Base-by-base conservation (phyloP, 1,139 yeast genomes). In the Kurtzmaniella quercitrusa region DNA sequence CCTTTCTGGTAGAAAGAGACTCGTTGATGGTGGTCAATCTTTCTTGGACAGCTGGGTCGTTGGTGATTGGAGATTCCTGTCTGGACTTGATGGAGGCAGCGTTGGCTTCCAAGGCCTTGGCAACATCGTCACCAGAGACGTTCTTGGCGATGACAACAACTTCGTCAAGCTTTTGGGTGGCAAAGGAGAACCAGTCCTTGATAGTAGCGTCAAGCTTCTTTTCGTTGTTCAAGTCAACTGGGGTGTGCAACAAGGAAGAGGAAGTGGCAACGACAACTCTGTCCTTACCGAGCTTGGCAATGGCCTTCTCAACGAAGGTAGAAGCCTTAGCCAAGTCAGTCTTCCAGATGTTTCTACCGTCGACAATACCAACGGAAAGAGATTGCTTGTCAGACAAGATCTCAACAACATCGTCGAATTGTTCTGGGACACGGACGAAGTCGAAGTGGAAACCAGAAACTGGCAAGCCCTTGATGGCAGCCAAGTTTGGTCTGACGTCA, bases 311-410 rank as follows among this genome's bases (percentile, higher is more conserved):
- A 59, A 90, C 95, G 53, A 85, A 67, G 55, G 73, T 85, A 62
- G 90, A 74, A 55, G 98, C 95, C 74, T 82, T 82, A 62, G 93
- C 70, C 62, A 85, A 87, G 77, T 93, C 87, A 68, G 95, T 85
- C 82, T 93, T 93, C 98, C 98, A 93, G 73, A 93, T 88, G 83
- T 93, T 93, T 83, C 98, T 90, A 76, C 98, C 98, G 62, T 89
- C 95, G 61, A 93, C 93, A 60, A 93, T 81, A 87, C 98, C 98
- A 55, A 85, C 96, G 53, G 98, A 91, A 65, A 93, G 79, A 53
- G 78, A 73, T 78, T 93, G 96, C 50, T 61, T 58, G 58, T 82
- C 77, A 51, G 53, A 59, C 51, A 91, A 73, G 62, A 85, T 76
- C 48, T 79, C 73, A 50, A 79, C 73, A 59, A 88, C 95, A 46